Percentiles rank a stretch among this genome's conserved stretches.
These are phyloP conservation scores for Amoeboradix gromovi DNA, from an alignment of 371 early-diverging fungal species.

Conservation along the genomic window DNA sequence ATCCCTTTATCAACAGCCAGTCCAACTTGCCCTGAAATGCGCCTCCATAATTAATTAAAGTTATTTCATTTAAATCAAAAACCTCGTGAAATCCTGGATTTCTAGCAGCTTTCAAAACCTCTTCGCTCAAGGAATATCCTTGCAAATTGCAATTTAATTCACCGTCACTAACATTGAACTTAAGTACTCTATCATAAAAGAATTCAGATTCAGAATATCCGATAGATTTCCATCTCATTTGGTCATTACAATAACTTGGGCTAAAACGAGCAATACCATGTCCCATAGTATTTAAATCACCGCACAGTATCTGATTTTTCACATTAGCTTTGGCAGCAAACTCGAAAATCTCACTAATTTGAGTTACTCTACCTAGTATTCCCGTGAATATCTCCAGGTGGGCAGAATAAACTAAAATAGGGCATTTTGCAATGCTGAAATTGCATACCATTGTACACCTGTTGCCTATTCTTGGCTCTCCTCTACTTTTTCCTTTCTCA, in stretches of 20 bases:
- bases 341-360: constrained; percentile 32
- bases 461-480: constrained; percentile 31
- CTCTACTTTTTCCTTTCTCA: constrained; percentile 20
- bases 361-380: constrained; percentile 27
- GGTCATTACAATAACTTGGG: constrained; percentile 28
- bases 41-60: constrained; percentile 22
- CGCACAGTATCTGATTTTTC: constrained; percentile 35
- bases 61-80: constrained; percentile 1
- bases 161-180: not conserved
- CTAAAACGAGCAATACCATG: constrained; percentile 44
- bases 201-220: constrained; percentile 37
- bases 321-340: constrained; percentile 7
- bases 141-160: not conserved
- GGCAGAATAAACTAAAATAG: constrained; percentile 19
- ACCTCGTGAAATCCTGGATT: constrained; percentile 14
- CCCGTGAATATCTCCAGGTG: constrained; percentile 50
- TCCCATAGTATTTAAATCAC: constrained; percentile 50
- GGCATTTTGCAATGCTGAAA: constrained; percentile 18
- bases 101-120: not conserved
- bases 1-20: constrained; percentile 32
- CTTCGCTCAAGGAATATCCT: not conserved
- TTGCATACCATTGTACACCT: constrained; percentile 24
- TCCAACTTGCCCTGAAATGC: constrained; percentile 39
- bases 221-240: constrained; percentile 27
- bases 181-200: not conserved